Conservation (phyloP, 176 grass and related monocot species). For the Oryza glumipatula region DNA sequence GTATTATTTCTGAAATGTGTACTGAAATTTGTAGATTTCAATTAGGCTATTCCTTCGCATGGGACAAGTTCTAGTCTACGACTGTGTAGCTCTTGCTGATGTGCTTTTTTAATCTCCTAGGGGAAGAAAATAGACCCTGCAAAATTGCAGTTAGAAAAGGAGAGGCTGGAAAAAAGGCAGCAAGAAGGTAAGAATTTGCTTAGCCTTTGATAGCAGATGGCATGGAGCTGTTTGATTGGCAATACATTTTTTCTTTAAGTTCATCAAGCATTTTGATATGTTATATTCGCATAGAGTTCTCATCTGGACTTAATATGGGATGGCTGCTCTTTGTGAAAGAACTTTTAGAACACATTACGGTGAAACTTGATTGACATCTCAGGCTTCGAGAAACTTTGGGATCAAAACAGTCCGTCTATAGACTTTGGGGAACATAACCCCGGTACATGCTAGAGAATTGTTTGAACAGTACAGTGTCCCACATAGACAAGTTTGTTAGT, state of each 20-base stretch:
- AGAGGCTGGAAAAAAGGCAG: constrained; percentile 77
- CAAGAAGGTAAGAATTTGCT: constrained; percentile 67
- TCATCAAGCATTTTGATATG: neutral
- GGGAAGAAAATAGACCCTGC: constrained; percentile 69
- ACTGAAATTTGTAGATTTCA: constrained; percentile 20
- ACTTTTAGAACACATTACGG: neutral
- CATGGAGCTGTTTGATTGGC: constrained; percentile 6
- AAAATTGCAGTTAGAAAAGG: constrained; percentile 76
- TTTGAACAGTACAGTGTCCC: neutral
- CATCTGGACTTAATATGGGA: neutral
- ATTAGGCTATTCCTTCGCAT: constrained; percentile 27
- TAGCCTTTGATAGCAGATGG: neutral
- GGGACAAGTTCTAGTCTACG: neutral
- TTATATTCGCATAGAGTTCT: constrained; percentile 15
- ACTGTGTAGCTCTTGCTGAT: constrained; percentile 11
- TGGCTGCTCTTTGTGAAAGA: neutral
- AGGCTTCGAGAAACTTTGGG: neutral
- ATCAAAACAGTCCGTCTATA: neutral
- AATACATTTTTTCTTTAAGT: neutral
- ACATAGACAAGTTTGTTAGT: neutral
- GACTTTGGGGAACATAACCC: neutral
- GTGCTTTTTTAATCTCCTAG: constrained; percentile 42
- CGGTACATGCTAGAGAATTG: neutral
- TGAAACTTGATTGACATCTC: neutral
- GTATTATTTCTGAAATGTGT: constrained; percentile 48